Evolutionary conservation across 495 filamentous ascomycete genomes (phyloP).

Genomic region (Zalerion maritima): DNA sequence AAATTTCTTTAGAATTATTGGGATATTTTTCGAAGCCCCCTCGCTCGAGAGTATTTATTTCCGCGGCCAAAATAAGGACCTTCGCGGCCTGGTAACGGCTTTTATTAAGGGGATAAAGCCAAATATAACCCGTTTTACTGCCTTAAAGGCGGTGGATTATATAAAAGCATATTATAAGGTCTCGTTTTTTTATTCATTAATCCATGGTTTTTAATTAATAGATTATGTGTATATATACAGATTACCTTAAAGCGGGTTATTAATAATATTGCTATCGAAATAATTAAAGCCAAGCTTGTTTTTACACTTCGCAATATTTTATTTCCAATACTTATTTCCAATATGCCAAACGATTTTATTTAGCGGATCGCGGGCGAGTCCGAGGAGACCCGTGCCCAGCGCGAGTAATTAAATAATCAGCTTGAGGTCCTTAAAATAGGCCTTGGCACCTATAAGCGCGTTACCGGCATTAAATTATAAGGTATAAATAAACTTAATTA

Average conservation of each 20-base stretch:
- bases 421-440: constrained; percentile 24
- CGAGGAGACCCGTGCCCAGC: constrained; percentile 19
- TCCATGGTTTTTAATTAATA: constrained; percentile 6
- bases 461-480: constrained; percentile 11
- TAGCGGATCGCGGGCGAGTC: constrained; percentile 30
- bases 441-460: constrained; percentile 18
- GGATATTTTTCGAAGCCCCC: constrained; percentile 4
- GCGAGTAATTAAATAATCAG: constrained; percentile 26
- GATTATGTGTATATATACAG: constrained; percentile 16
- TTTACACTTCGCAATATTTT: constrained; percentile 17
- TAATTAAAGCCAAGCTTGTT: constrained; percentile 35
- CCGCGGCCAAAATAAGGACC: constrained; percentile 1
- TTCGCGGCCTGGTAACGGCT: constrained; percentile 6
- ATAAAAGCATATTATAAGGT: constrained; percentile 27
- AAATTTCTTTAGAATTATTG: constrained; percentile 8
- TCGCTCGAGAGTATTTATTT: constrained; percentile 4
- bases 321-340: constrained; percentile 17
- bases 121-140: constrained; percentile 19
- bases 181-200: constrained; percentile 4
- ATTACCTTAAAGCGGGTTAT: constrained; percentile 35
- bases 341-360: constrained; percentile 25
- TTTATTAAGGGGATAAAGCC: constrained; percentile 11
- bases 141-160: constrained; percentile 18
- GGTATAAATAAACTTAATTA: constrained; percentile 9
- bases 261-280: constrained; percentile 35